A percentile compares a stretch with the other conserved stretches of the same genome.
phyloP scores from a whole-genome alignment of 495 filamentous ascomycete genomes.

The Aspergillus steynii region DNA sequence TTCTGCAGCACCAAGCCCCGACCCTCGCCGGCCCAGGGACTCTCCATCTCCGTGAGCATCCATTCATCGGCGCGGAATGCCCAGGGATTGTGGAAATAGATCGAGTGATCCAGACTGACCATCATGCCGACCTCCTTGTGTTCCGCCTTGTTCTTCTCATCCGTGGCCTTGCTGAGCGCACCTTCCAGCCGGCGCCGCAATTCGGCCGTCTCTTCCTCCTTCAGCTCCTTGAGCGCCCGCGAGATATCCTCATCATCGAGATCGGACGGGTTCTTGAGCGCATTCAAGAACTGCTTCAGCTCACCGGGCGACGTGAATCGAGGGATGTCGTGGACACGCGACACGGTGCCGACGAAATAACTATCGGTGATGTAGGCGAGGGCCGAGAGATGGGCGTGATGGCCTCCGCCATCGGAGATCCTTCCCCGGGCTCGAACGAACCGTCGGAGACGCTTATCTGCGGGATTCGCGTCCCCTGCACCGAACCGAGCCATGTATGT shows the following conservation, averaged over 20 bases:
- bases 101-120: conserved; percentile 90
- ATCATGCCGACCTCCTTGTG: conserved; percentile 79
- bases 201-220: conserved; percentile 44
- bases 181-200: conserved; percentile 40
- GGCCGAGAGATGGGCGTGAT: conserved; percentile 76
- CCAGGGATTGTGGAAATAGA: conserved; percentile 88
- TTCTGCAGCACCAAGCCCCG: conserved; percentile 83
- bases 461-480: conserved; percentile 35
- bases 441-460: conserved; percentile 69
- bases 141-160: conserved; percentile 20
- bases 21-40: conserved; percentile 90
- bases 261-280: conserved; percentile 48
- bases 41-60: conserved; percentile 90
- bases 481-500: conserved; percentile 33
- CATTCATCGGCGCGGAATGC: conserved; percentile 87
- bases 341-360: conserved; percentile 89
- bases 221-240: conserved; percentile 41
- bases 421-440: conserved; percentile 77
- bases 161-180: conserved; percentile 29
- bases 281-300: conserved; percentile 38
- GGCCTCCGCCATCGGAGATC: conserved; percentile 71
- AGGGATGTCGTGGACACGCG: conserved; percentile 71
- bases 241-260: conserved; percentile 46
- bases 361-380: conserved; percentile 91
- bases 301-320: conserved; percentile 52